Percentiles rank a stretch among this genome's conserved stretches.
These are phyloP conservation scores for Entomortierella lignicola DNA, from an alignment of 192 early-diverging fungal genomes.

Conservation along the genomic window DNA sequence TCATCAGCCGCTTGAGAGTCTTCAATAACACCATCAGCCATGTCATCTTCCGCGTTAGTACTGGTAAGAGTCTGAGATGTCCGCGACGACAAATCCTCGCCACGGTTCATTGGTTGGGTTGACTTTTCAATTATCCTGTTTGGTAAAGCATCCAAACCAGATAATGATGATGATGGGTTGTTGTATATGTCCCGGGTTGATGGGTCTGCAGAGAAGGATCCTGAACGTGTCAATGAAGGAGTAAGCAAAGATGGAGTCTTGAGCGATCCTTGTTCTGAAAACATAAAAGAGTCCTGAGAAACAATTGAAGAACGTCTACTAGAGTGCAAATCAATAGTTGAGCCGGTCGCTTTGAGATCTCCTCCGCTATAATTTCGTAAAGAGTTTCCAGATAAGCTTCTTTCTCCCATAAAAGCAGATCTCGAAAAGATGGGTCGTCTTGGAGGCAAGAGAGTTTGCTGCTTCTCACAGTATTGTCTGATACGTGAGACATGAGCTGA, in stretches of 20 bases:
- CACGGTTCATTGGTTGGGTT: not conserved
- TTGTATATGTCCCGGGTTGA: conserved; percentile 5
- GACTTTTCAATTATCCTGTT: not conserved
- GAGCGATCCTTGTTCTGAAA: conserved; percentile 39
- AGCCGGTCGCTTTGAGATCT: conserved; percentile 2
- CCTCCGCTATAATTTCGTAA: conserved; percentile 15
- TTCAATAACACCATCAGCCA: not conserved
- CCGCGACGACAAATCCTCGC: not conserved
- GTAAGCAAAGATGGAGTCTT: conserved; percentile 23
- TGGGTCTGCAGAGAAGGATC: conserved; percentile 22
- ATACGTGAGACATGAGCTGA: conserved; percentile 40
- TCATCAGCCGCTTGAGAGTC: conserved; percentile 13
- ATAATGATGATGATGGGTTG: too few species aligned
- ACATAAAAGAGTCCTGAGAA: conserved; percentile 49
- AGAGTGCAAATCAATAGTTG: conserved; percentile 17
- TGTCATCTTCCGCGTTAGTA: not conserved
- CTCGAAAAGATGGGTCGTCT: conserved; percentile 49
- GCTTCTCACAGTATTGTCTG: conserved; percentile 51
- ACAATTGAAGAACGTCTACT: conserved; percentile 50
- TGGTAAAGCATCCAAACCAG: not conserved
- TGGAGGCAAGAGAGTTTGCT: conserved; percentile 41
- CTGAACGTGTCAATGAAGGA: conserved; percentile 36
- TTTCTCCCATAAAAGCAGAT: conserved; percentile 32
- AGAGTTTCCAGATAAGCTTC: conserved; percentile 23
- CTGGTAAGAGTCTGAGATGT: not conserved